Conservation (phyloP, 345 rosid genomes). For the Hypericum perforatum region DNA sequence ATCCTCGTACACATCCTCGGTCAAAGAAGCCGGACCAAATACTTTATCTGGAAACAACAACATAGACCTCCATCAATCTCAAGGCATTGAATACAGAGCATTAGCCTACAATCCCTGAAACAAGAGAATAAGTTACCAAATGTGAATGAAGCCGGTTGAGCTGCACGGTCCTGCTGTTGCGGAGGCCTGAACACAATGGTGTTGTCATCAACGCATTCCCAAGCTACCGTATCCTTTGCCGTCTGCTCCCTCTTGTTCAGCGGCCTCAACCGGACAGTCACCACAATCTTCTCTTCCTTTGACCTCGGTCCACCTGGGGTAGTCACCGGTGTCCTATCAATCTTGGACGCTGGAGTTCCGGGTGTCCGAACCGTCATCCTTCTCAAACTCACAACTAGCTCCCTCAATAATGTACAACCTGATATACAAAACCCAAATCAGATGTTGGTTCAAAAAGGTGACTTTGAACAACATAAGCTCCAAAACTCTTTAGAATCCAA, state of each 20-base stretch:
- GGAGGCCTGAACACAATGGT: slow-evolving; percentile 66
- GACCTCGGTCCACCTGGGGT: slow-evolving; percentile 36
- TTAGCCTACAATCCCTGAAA: background rate
- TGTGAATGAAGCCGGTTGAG: slow-evolving; percentile 67
- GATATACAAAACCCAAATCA: too few relatives aligned
- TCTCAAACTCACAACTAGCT: too few relatives aligned
- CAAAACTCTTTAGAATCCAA: too few relatives aligned
- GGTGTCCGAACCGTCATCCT: slow-evolving; percentile 54
- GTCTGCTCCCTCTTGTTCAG: slow-evolving; percentile 72
- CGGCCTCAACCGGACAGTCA: slow-evolving; percentile 89
- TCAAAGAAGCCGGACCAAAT: slow-evolving; percentile 63
- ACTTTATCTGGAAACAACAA: slow-evolving; percentile 62
- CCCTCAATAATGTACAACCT: too few relatives aligned
- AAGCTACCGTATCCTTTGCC: slow-evolving; percentile 83
- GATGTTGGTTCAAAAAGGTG: too few relatives aligned
- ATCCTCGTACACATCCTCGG: slow-evolving; percentile 83
- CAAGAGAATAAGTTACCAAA: slow-evolving; percentile 49
- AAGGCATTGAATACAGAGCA: background rate
- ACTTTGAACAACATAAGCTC: too few relatives aligned
- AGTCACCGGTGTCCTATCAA: slow-evolving; percentile 53
- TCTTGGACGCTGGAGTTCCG: slow-evolving; percentile 73
- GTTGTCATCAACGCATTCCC: slow-evolving; percentile 90
- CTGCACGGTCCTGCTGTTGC: slow-evolving; percentile 54
- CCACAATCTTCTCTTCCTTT: slow-evolving; percentile 93
- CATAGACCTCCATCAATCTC: slow-evolving; percentile 10